phyloP scores from a whole-genome alignment of 176 grass and related monocot genomes.

The Ensete ventricosum region DNA sequence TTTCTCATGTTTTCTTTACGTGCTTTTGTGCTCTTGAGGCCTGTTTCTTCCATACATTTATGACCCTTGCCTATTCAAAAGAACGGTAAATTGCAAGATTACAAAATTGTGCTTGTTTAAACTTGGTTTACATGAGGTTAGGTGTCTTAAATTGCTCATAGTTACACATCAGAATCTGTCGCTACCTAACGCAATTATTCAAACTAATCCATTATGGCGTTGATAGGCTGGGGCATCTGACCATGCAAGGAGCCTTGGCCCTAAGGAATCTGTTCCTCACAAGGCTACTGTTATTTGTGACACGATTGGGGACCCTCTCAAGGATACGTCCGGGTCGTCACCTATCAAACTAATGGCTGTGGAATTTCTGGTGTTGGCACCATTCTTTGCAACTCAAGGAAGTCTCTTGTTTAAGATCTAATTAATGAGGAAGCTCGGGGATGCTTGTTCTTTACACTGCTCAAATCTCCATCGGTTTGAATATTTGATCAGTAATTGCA shows the following conservation, averaged over 20 bases:
- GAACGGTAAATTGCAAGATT: too few relatives aligned
- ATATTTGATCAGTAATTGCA: too few relatives aligned
- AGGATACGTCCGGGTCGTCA: constrained; percentile 45
- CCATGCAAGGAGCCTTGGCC: constrained; percentile 32
- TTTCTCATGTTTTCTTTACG: neutral
- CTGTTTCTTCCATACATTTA: neutral
- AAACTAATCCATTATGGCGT: neutral
- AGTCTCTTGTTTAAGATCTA: constrained; percentile 45
- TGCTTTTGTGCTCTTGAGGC: neutral
- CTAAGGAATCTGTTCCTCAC: constrained; percentile 39
- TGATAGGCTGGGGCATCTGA: constrained; percentile 36
- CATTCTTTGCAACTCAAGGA: constrained; percentile 39
- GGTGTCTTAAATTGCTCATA: too few relatives aligned
- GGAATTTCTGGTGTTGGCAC: constrained; percentile 46
- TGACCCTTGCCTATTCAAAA: too few relatives aligned
- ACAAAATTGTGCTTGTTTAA: too few relatives aligned
- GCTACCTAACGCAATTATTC: too few relatives aligned
- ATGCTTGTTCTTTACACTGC: too few relatives aligned
- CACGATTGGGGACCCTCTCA: constrained; percentile 43
- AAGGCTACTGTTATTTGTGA: constrained; percentile 43
- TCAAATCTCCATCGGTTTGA: too few relatives aligned
- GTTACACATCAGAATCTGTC: too few relatives aligned
- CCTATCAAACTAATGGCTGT: constrained; percentile 56
- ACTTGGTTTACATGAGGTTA: too few relatives aligned
- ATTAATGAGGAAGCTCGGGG: neutral